Base-by-base conservation (phyloP, 2,329 filamentous ascomycete species). In the Aaosphaeria pasadenensis region DNA sequence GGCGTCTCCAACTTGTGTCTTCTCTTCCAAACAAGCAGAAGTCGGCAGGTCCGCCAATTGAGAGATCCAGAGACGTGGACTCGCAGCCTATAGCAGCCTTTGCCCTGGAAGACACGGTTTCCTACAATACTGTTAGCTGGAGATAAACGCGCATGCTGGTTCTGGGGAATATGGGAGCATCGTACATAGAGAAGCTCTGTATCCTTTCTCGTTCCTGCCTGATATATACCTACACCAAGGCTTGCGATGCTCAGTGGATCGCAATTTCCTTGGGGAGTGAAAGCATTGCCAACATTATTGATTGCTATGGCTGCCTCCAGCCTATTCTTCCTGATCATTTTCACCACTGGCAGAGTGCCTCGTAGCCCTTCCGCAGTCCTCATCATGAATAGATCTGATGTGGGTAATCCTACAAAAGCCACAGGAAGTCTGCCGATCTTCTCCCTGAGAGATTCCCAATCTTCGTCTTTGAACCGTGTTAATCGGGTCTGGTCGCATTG, bases 221-320 rank as follows among this genome's bases (percentile, higher is more conserved):
- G 85, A 59, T 89, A 89, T 4, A 89, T 60, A 0, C 83, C 85
- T 0, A 88, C 82, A 1, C 82, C 81, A 45, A 84, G 69, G 54
- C 78, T 82, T 17, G 85, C 84, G 39, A 88, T 70, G 38, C 74
- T 74, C 43, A 89, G 62, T 1, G 86, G 86, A 68, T 89, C 86
- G 36, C 79, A 83, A 13, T 74, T 82, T 0, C 86, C 86, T 59
- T 85, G 81, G 0, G 86, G 86, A 5, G 86, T 89, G 57, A 89
- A 89, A 0, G 86, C 84, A 60, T 89, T 89, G 13, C 86, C 86
- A 11, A 89, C 80, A 58, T 89, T 89, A 59, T 89, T 89, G 35
- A 87, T 76, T 2, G 83, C 80, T 5, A 89, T 76, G 11, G 82
- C 82, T 17, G 77, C 83, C 49, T 83, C 76, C 4, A 89, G 62